These are phyloP conservation scores for Cryptococcus sp. DNA, from an alignment of 1,284 basidiomycete species.

Conservation along the genomic window DNA sequence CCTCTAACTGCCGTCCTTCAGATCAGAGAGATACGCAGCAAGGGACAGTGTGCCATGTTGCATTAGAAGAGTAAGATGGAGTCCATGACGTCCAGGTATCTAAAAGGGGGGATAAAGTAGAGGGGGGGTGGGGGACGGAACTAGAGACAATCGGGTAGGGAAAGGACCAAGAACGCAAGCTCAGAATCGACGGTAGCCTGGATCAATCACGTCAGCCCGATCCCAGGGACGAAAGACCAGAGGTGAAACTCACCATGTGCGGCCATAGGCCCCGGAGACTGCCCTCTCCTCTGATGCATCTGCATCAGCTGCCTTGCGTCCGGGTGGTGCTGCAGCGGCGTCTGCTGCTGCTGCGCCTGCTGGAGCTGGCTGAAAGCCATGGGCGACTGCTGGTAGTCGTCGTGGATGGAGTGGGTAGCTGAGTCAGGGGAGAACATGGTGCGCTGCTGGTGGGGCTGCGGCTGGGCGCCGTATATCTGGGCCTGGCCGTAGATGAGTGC, in stretches of 20 bases:
- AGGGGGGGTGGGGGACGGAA: background rate
- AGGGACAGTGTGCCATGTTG: too few relatives aligned
- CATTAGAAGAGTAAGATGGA: too few relatives aligned
- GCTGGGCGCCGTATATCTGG: conserved; percentile 10
- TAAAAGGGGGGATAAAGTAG: too few relatives aligned
- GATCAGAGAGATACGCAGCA: too few relatives aligned
- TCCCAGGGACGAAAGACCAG: background rate
- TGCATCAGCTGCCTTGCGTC: conserved; percentile 20
- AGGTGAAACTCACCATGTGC: conserved; percentile 20
- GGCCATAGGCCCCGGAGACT: conserved; percentile 15
- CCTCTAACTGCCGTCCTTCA: too few relatives aligned
- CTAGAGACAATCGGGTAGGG: background rate
- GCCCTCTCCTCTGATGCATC: conserved; percentile 17
- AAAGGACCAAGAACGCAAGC: background rate
- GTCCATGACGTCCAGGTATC: too few relatives aligned
- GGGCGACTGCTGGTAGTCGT: conserved; percentile 8
- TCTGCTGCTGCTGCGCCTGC: conserved; percentile 9
- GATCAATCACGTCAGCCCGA: background rate
- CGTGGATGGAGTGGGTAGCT: conserved; percentile 11
- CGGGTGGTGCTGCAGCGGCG: conserved; percentile 12
- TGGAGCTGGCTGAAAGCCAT: conserved; percentile 7
- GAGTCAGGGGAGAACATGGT: conserved; percentile 19
- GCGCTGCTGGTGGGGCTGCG: conserved; percentile 3
- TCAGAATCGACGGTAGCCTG: conserved; percentile 9
- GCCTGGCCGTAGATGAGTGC: conserved; percentile 8